phyloP scores from a whole-genome alignment of 2,329 filamentous ascomycete species.

The Fusarium sterilihyphosum region DNA sequence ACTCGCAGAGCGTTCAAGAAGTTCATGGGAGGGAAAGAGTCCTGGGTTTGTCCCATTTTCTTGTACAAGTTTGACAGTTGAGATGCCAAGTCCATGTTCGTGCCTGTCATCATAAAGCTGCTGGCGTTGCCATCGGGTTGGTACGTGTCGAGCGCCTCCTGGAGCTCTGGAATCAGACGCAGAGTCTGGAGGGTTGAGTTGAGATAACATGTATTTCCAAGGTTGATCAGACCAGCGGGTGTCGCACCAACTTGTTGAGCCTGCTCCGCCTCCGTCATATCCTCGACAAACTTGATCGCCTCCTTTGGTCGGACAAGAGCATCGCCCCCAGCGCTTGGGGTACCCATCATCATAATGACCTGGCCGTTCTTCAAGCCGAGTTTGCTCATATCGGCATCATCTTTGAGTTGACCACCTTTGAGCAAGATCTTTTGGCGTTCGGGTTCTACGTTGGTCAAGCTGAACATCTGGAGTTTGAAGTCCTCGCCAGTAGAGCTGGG shows the following conservation, averaged over 20 bases:
- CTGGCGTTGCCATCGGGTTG: slow-evolving; percentile 55
- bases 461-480: slow-evolving; percentile 96
- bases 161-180: slow-evolving; percentile 88
- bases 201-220: slow-evolving; percentile 98
- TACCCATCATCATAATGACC: slow-evolving; percentile 96
- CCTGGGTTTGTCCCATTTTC: slow-evolving; percentile 88
- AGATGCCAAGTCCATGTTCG: slow-evolving; percentile 72
- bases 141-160: slow-evolving; percentile 77
- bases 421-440: slow-evolving; percentile 95
- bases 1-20: slow-evolving; percentile 84
- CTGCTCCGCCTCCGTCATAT: slow-evolving; percentile 95
- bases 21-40: slow-evolving; percentile 82
- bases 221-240: slow-evolving; percentile 87
- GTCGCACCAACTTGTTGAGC: slow-evolving; percentile 85
- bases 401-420: slow-evolving; percentile 93
- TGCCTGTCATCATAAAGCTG: slow-evolving; percentile 51
- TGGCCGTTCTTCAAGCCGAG: slow-evolving; percentile 88
- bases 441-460: slow-evolving; percentile 93
- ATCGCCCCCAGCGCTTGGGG: slow-evolving; percentile 73
- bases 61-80: slow-evolving; percentile 86
- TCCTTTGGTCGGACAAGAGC: slow-evolving; percentile 79
- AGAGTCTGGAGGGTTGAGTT: slow-evolving; percentile 97
- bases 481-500: slow-evolving; percentile 85
- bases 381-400: slow-evolving; percentile 87
- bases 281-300: slow-evolving; percentile 88